Evolutionary conservation across 257 asterid genomes (phyloP), one percentile per base, ranked within the genome.

Genomic region (Nicotiana attenuata): DNA sequence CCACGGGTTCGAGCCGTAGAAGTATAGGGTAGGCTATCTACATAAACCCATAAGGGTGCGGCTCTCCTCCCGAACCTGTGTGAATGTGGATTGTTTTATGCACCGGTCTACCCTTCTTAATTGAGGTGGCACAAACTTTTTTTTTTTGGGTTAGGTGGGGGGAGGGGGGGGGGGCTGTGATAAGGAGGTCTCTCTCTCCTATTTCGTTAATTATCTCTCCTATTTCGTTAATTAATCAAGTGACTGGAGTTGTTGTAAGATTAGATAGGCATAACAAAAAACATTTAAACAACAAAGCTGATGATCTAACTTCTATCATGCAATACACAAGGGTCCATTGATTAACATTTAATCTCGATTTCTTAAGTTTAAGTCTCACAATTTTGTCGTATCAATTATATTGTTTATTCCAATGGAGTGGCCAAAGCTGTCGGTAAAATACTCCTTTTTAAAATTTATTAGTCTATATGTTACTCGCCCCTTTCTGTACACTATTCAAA

Each of bases 231-330:
- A 24, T 66, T 8, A 73, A 80, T 83, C 81, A 83, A 88, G 83
- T 86, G 87, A 81, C 77, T 76, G 53, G 85, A 84, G 87, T 84
- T 13, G 89, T 78, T 88, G 83, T 68, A 67, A 31, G 89, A 84
- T 84, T 73, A 80, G 88, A 88, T 56, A 52, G 85, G 85, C 80
- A 71, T 16, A 77, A 80, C 35, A 28, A 59, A 26, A 52, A 73
- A 4, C 75, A 38, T 75, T 75, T 75, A 15, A 75, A 75, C 79
- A 50, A 75, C 79, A 75, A 47, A 24, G 22, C 45, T 50, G 79
- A 24, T 50, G 63, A 50, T 73, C 63, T 24, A 66, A 29, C 45
- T 53, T 57, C 83, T 81, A 56, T 78, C 81, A 85, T 60, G 80
- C 75, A 71, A 45, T 26, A 14, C 73, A 59, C 65, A 53, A 77